A percentile compares a stretch with the other conserved stretches of the same genome.
Conservation (phyloP, 2,329 filamentous ascomycete genomes). For the Xylariomycetidae sp. region DNA sequence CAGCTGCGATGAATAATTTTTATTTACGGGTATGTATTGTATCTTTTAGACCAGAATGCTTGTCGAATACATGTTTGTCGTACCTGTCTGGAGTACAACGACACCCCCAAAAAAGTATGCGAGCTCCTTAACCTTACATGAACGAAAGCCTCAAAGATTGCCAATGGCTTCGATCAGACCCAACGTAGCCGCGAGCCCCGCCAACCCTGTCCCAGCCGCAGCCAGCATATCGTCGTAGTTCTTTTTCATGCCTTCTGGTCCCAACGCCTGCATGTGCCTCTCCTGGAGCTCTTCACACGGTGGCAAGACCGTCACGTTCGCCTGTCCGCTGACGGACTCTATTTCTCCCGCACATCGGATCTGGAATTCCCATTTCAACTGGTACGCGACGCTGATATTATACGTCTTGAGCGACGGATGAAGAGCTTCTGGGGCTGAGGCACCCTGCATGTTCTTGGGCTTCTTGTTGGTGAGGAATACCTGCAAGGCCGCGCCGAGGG, state of each 20-base stretch:
- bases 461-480: too few relatives aligned
- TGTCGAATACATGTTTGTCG: too few relatives aligned
- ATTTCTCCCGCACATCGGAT: conserved; percentile 3
- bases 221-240: conserved; percentile 1
- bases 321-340: neutral
- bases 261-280: neutral
- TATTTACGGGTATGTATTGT: too few relatives aligned
- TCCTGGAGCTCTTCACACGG: neutral
- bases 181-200: neutral
- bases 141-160: neutral
- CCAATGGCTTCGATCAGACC: too few relatives aligned
- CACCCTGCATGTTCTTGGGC: neutral
- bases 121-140: too few relatives aligned
- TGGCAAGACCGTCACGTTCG: neutral
- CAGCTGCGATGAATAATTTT: too few relatives aligned
- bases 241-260: conserved; percentile 2
- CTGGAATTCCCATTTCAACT: conserved; percentile 4
- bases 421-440: neutral
- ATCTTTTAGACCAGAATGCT: too few relatives aligned
- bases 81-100: too few relatives aligned
- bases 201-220: neutral
- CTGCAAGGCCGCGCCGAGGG: neutral
- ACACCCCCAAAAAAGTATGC: too few relatives aligned
- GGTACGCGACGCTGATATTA: conserved; percentile 4
- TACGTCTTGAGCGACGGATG: conserved; percentile 6